Percentiles rank a stretch among this genome's conserved stretches.
These are phyloP conservation scores for Xylaria sp. DNA, from an alignment of 2,329 filamentous ascomycete genomes.

Conservation along the genomic window DNA sequence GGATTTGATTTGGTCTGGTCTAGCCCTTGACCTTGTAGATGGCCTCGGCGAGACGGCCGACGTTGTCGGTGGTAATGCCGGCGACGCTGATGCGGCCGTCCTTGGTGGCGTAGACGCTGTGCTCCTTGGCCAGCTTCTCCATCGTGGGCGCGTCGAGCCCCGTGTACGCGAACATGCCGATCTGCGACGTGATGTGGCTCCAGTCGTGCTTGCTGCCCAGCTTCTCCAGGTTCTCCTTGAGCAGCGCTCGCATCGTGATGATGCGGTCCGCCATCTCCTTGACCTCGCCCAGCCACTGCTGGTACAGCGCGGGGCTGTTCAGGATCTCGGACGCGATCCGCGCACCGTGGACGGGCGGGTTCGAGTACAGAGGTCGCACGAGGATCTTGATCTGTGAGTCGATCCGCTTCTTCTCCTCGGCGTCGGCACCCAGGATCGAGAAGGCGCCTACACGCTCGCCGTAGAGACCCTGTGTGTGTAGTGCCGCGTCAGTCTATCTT, in stretches of 20 bases:
- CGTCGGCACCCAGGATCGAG: constrained; percentile 85
- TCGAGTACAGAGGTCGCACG: constrained; percentile 96
- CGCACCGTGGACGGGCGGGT: constrained; percentile 95
- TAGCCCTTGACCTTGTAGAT: constrained; percentile 86
- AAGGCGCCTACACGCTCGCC: constrained; percentile 98
- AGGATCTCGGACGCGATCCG: constrained; percentile 93
- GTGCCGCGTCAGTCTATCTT: constrained; percentile 1
- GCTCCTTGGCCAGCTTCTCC: constrained; percentile 89
- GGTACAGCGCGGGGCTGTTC: constrained; percentile 83
- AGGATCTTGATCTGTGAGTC: constrained; percentile 99
- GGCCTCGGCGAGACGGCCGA: constrained; percentile 81
- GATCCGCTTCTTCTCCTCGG: constrained; percentile 93
- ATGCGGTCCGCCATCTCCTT: constrained; percentile 99
- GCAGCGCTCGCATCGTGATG: constrained; percentile 94
- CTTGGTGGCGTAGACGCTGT: constrained; percentile 97
- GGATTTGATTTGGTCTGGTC: constrained; percentile 55
- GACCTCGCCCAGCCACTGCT: constrained; percentile 96
- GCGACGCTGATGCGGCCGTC: constrained; percentile 88
- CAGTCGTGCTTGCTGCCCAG: constrained; percentile 97
- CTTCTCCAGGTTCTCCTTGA: constrained; percentile 94
- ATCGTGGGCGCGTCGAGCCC: constrained; percentile 92
- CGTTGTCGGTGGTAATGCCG: constrained; percentile 82
- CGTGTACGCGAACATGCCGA: constrained; percentile 99
- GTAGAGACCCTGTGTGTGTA: constrained; percentile 81
- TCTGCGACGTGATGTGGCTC: constrained; percentile 98